Evolutionary conservation across 345 rosid genomes (phyloP).

Genomic region (Populus alba): DNA sequence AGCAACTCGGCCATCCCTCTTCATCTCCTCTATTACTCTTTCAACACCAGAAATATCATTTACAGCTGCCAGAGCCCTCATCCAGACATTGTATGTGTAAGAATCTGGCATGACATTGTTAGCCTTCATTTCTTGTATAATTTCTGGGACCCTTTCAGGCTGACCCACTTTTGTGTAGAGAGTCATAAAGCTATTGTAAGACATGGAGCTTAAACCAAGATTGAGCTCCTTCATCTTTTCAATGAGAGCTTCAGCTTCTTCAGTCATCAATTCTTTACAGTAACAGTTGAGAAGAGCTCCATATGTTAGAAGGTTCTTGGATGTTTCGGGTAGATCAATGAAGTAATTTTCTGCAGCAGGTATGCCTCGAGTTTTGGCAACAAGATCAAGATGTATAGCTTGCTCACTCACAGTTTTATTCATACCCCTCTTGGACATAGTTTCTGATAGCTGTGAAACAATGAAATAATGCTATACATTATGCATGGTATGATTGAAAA

Average conservation of each 20-base stretch:
- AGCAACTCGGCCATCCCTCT: slow-evolving; percentile 76
- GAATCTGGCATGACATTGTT: slow-evolving; percentile 53
- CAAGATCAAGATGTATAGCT: slow-evolving; percentile 92
- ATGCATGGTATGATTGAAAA: not conserved
- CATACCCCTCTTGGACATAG: slow-evolving; percentile 73
- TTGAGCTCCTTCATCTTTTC: slow-evolving; percentile 94
- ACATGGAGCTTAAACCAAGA: slow-evolving; percentile 63
- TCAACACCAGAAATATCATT: slow-evolving; percentile 74
- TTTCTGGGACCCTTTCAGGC: slow-evolving; percentile 56
- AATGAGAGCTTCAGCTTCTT: slow-evolving; percentile 70
- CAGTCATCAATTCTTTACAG: slow-evolving; percentile 74
- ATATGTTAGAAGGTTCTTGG: slow-evolving; percentile 68
- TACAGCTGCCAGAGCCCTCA: slow-evolving; percentile 81
- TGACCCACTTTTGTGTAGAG: slow-evolving; percentile 65
- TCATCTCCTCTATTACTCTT: slow-evolving; percentile 82
- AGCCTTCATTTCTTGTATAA: slow-evolving; percentile 87
- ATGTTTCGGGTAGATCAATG: slow-evolving; percentile 69
- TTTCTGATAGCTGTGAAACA: slow-evolving; percentile 66
- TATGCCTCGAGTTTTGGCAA: slow-evolving; percentile 77
- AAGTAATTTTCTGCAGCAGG: slow-evolving; percentile 79
- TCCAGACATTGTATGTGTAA: slow-evolving; percentile 83
- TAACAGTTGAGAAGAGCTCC: slow-evolving; percentile 89
- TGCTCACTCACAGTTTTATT: slow-evolving; percentile 92
- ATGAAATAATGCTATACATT: not conserved
- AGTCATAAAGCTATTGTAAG: slow-evolving; percentile 90